A percentile compares a stretch with the other conserved stretches of the same genome.
phyloP scores from a whole-genome alignment of 164 flowering plant species.

The Kingdonia uniflora region DNA sequence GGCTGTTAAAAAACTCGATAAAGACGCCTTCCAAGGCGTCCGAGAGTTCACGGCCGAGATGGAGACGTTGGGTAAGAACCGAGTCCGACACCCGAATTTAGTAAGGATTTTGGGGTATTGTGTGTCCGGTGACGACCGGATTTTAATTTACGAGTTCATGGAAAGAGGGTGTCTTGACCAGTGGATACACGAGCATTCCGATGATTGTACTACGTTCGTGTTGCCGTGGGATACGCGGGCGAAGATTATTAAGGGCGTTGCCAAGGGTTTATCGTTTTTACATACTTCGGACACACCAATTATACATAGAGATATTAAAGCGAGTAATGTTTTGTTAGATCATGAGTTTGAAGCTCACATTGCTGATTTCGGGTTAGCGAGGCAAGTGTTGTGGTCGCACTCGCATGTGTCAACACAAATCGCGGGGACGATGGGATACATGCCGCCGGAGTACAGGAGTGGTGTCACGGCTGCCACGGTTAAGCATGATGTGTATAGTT shows the following conservation, averaged over 20 bases:
- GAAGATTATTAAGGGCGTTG: slow-evolving; percentile 51
- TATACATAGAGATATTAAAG: slow-evolving; percentile 84
- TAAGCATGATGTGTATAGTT: slow-evolving; percentile 72
- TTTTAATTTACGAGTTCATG: slow-evolving; percentile 63
- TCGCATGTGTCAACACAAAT: slow-evolving; percentile 81
- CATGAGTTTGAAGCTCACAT: slow-evolving; percentile 54
- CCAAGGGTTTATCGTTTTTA: slow-evolving; percentile 46
- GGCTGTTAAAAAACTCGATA: slow-evolving; percentile 64
- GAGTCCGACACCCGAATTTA: slow-evolving; percentile 47
- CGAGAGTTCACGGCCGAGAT: slow-evolving; percentile 85
- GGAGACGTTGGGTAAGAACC: slow-evolving; percentile 55
- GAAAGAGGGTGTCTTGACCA: slow-evolving; percentile 66
- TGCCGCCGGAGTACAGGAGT: slow-evolving; percentile 81
- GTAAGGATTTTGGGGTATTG: slow-evolving; percentile 70
- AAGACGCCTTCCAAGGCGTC: slow-evolving; percentile 70
- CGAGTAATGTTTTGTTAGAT: slow-evolving; percentile 68
- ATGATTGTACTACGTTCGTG: neutral
- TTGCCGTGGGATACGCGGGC: slow-evolving; percentile 48
- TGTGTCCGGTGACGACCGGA: slow-evolving; percentile 43
- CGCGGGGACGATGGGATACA: slow-evolving; percentile 91
- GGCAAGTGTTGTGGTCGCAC: slow-evolving; percentile 30
- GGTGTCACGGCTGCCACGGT: slow-evolving; percentile 49
- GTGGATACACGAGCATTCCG: slow-evolving; percentile 49
- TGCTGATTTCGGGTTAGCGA: slow-evolving; percentile 79
- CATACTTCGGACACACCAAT: slow-evolving; percentile 51